Conservation (phyloP, 805 yeast genomes). For the Komagataella phaffii region DNA sequence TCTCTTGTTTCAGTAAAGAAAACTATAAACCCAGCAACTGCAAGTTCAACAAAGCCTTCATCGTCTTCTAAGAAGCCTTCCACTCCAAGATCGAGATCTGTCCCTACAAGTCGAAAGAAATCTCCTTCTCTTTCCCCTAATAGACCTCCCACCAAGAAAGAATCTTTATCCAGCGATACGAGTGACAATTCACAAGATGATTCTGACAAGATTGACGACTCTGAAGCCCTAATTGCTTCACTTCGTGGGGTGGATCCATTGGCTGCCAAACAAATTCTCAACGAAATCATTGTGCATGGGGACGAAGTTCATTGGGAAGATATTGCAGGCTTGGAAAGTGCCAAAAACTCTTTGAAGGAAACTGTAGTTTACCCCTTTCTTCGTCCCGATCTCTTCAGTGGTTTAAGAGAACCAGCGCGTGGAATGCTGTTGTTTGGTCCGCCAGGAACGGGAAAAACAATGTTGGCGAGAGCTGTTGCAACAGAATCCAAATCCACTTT, state of each 20-base stretch:
- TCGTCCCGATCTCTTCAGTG: conserved; percentile 85
- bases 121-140: background rate
- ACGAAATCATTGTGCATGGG: conserved; percentile 80
- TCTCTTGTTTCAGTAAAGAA: background rate
- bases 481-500: conserved; percentile 90
- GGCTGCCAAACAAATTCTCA: conserved; percentile 74
- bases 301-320: conserved; percentile 94
- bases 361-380: conserved; percentile 93
- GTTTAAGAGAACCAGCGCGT: conserved; percentile 84
- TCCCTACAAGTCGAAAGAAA: background rate
- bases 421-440: conserved; percentile 98
- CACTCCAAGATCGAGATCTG: background rate
- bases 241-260: conserved; percentile 61
- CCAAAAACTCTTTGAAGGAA: conserved; percentile 81
- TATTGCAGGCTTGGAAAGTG: conserved; percentile 83
- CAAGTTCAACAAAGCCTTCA: background rate
- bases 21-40: conserved; percentile 1
- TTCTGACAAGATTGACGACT: conserved; percentile 10
- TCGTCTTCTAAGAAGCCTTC: background rate
- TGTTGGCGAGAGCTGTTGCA: conserved; percentile 95
- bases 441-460: conserved; percentile 98
- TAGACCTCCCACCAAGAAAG: conserved; percentile 9
- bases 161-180: conserved; percentile 9
- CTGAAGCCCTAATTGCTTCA: conserved; percentile 25
- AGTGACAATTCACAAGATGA: conserved; percentile 9